Evolutionary conservation across 805 yeast genomes (phyloP), one percentile per base, ranked within the genome.

Genomic region (Blastobotrys muscicola): DNA sequence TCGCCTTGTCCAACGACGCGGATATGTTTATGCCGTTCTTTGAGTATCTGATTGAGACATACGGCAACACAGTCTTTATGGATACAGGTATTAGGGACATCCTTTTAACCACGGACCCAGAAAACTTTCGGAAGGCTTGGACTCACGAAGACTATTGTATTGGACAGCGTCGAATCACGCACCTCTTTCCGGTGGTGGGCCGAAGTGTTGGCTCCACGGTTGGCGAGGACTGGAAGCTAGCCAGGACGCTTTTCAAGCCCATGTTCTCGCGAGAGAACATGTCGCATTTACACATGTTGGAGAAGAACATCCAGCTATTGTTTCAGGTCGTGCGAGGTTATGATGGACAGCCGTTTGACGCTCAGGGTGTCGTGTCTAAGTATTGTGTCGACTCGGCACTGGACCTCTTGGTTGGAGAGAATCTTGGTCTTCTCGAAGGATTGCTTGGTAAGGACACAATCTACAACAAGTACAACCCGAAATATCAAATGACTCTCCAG

Each of bases 221-320:
- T 14, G 62, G 61, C 23, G 54, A 53, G 11, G 58, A 52, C 14
- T 58, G 62, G 62, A 55, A 53, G 43, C 60, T 57, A 47, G 50
- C 59, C 23, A 50, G 62, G 23, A 49, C 61, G 4, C 31, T 57
- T 48, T 45, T 58, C 39, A 51, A 59, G 9, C 62, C 62, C 2
- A 60, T 56, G 49, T 58, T 58, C 42, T 39, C 53, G 16, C 45
- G 53, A 2, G 59, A 57, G 20, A 55, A 52, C 29, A 51, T 57
- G 8, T 30, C 47, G 6, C 57, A 52, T 33, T 13, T 56, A 13
- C 49, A 46, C 34, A 45, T 51, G 5, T 33, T 56, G 36, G 51
- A 47, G 38, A 29, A 44, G 15, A 61, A 57, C 43, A 49, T 53
- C 37, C 45, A 41, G 32, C 13, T 42, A 13, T 39, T 57, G 16